Percentiles rank a stretch among this genome's conserved stretches.
phyloP scores from a whole-genome alignment of 495 filamentous ascomycete species.

The Chaetomium cochliodes region DNA sequence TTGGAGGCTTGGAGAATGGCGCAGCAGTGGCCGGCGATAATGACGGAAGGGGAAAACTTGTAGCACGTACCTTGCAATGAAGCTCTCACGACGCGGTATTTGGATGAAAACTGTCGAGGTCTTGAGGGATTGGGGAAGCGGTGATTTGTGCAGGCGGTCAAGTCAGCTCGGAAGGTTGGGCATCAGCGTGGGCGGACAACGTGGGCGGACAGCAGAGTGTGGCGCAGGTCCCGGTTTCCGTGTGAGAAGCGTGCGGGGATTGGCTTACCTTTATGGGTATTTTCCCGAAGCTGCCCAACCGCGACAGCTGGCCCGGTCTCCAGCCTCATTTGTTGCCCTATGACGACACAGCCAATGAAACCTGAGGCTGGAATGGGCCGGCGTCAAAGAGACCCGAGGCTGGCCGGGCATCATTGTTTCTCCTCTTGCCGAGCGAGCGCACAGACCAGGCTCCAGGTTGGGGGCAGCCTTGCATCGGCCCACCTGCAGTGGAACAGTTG shows the following conservation, averaged over 20 bases:
- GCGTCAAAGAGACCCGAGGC: neutral
- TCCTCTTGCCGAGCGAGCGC: slow-evolving; percentile 25
- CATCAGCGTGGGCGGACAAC: slow-evolving; percentile 34
- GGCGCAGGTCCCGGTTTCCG: slow-evolving; percentile 24
- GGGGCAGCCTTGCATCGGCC: neutral
- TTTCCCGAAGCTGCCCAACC: slow-evolving; percentile 30
- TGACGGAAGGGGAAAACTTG: neutral
- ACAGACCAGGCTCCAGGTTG: neutral
- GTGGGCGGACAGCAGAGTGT: slow-evolving; percentile 25
- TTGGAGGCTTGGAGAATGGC: neutral
- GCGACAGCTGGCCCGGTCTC: slow-evolving; percentile 33
- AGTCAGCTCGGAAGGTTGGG: slow-evolving; percentile 38
- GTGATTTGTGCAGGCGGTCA: slow-evolving; percentile 42
- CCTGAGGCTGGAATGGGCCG: neutral
- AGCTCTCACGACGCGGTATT: slow-evolving; percentile 17
- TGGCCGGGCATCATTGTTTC: slow-evolving; percentile 28
- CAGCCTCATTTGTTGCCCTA: slow-evolving; percentile 35
- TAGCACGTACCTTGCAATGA: slow-evolving; percentile 23
- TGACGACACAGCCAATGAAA: slow-evolving; percentile 28
- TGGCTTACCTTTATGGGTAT: slow-evolving; percentile 20
- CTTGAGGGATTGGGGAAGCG: slow-evolving; percentile 11
- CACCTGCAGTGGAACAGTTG: neutral
- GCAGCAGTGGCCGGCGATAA: slow-evolving; percentile 12
- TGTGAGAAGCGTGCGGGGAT: slow-evolving; percentile 21
- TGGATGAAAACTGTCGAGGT: slow-evolving; percentile 13